phyloP scores from a whole-genome alignment of 345 rosid genomes.

The Lepidium aucheri region DNA sequence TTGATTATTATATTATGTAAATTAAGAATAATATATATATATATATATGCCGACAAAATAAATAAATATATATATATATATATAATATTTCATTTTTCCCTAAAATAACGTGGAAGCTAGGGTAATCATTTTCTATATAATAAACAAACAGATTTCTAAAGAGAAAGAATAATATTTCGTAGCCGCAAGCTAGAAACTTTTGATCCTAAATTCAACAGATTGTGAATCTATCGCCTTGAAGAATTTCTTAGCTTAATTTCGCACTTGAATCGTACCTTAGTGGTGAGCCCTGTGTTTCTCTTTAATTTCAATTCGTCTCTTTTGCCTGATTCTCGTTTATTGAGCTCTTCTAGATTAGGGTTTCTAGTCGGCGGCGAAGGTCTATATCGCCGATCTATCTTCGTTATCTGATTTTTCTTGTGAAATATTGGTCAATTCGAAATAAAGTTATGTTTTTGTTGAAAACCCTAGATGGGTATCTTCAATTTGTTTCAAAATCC shows the following conservation, averaged over 20 bases:
- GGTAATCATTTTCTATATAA: background rate
- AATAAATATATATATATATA: too few relatives aligned
- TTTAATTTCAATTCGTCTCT: background rate
- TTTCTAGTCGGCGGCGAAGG: background rate
- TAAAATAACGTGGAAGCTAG: background rate
- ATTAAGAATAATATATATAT: too few relatives aligned
- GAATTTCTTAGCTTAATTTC: background rate
- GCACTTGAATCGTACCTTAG: background rate
- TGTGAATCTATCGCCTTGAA: background rate
- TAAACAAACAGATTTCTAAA: background rate
- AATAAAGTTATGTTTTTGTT: background rate
- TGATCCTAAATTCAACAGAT: background rate
- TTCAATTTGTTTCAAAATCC: background rate
- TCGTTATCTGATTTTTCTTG: background rate
- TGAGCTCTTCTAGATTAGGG: slow-evolving; percentile 7
- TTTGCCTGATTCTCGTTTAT: background rate
- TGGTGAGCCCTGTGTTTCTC: slow-evolving; percentile 5
- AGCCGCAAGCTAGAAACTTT: slow-evolving; percentile 18
- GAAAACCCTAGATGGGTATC: background rate
- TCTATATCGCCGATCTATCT: background rate
- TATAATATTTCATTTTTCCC: too few relatives aligned
- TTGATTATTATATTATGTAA: too few relatives aligned
- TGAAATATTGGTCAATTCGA: background rate
- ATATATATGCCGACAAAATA: too few relatives aligned
- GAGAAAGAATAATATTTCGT: background rate